A percentile compares a stretch with the other conserved stretches of the same genome.
phyloP scores from a whole-genome alignment of 2,329 filamentous ascomycete genomes.

The Calonectria honghensis region DNA sequence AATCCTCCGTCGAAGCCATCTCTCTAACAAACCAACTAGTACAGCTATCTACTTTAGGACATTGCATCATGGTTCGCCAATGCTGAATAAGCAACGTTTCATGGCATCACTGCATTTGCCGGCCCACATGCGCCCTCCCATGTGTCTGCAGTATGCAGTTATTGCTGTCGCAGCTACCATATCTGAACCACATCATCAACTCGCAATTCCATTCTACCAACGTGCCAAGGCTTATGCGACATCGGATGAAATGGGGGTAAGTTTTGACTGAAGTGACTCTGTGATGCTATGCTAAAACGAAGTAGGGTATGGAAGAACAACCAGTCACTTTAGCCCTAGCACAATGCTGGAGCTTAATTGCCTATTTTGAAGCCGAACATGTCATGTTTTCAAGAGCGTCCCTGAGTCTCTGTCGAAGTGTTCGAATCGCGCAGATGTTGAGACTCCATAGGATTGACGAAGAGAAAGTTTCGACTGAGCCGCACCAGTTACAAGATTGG shows the following conservation, averaged over 20 bases:
- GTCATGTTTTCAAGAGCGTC: slow-evolving; percentile 90
- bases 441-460: slow-evolving; percentile 85
- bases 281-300: neutral
- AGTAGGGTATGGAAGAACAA: slow-evolving; percentile 47
- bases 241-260: slow-evolving; percentile 47
- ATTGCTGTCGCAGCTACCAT: slow-evolving; percentile 43
- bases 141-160: slow-evolving; percentile 51
- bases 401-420: slow-evolving; percentile 82
- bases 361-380: slow-evolving; percentile 85
- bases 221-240: slow-evolving; percentile 46
- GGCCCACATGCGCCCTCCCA: slow-evolving; percentile 49
- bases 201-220: slow-evolving; percentile 45
- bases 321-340: slow-evolving; percentile 78
- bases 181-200: slow-evolving; percentile 37
- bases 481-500: slow-evolving; percentile 81
- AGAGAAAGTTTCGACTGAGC: slow-evolving; percentile 55
- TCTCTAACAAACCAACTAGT: slow-evolving; percentile 18
- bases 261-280: neutral
- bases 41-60: slow-evolving; percentile 45
- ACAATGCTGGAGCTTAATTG: slow-evolving; percentile 84
- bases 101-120: slow-evolving; percentile 48
- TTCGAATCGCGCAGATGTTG: slow-evolving; percentile 85
- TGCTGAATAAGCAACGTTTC: slow-evolving; percentile 47
- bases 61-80: slow-evolving; percentile 37
- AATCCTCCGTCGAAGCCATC: neutral